Base-by-base conservation (phyloP, 257 asterid species). In the Nicotiana tomentosiformis region DNA sequence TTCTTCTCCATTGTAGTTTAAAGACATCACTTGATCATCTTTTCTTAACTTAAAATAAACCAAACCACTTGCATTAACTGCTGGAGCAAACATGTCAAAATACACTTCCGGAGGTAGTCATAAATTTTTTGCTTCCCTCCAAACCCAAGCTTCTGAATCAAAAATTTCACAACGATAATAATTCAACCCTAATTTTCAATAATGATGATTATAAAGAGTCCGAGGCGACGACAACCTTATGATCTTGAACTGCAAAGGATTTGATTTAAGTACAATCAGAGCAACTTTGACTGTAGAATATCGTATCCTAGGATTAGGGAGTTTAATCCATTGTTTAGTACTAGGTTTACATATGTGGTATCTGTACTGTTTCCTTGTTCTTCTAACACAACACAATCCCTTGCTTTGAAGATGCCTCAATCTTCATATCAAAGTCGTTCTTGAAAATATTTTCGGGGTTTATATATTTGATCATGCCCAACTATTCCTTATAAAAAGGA, bases 351-450 rank as follows among this genome's bases (percentile, higher is more conserved):
- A 35, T 0, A 82, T 51, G n/a, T 76, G 60, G 7, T 74, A 85
- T 3, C 76, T 77, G 0, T 32, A 4, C 0, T 30, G 8, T 0
- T 4, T 18, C 5, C 10, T 26, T 5, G n/a, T 18, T 0, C 17
- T 37, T 30, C 84, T 62, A 15, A 70, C 56, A 30, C 85, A 85
- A n/a, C 83, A 85, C 17, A 82, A 82, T 65, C 7, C 85, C 87
- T 33, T 80, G 84, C 0, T 35, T 17, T 5, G 86, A 56, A 4
- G 86, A 84, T 4, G 84, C 84, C 5, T 53, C 64, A 33, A 84
- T 49, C 67, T 57, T 12, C 18, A 74, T 10, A 17, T 68, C 49
- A 14, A 39, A 18, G 2, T 6, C 16, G 18, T 16, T 64, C 8
- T 46, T 20, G 69, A 11, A 20, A 67, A 53, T 23, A 5, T 32